Base-by-base conservation (phyloP, 257 asterid genomes). In the Petunia secreta region DNA sequence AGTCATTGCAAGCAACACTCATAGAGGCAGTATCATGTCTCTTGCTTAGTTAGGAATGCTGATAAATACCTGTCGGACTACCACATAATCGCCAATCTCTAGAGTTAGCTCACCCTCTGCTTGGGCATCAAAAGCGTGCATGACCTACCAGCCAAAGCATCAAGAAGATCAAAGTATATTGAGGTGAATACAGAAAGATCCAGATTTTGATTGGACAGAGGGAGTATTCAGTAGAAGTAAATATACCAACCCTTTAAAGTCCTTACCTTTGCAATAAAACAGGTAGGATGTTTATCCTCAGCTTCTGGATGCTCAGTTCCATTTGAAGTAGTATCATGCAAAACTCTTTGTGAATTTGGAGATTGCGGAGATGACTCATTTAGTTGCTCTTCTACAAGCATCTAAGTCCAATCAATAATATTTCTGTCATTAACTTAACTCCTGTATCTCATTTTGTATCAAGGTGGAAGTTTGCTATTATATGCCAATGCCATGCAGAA, bases 41-140 rank as follows among this genome's bases (percentile, higher is more conserved):
- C 77, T 25, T 48, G 25, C 43, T 69, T 25, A 71, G 43, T n/a
- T 63, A 43, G 59, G 4, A 54, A 75, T 39, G 67, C 14, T 25
- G 63, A 37, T 37, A 52, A 7, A 80, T 91, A 93, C 99, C 97
- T 93, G 94, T 48, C 97, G 91, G 76, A 95, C 98, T 55, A 93
- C 90, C 13, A 91, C 97, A 75, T 83, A 87, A 77, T 91, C 97
- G 69, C 89, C 95, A 50, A 93, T 88, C 60, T 84, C 90, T 76
- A 95, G 93, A 86, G 82, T 86, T 57, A 95, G 89, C 89, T 95
- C 98, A 15, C 97, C 95, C 54, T 89, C 96, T 53, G 94, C 90
- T 86, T 92, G 95, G 69, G 97, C 97, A 81, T 95, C 97, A 84
- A 95, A 95, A 36, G 99, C 83, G 84, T 93, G 98, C 78, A 91